Evolutionary conservation across 2,329 filamentous ascomycete species (phyloP).

Genomic region (Trichoderma brevicompactum): DNA sequence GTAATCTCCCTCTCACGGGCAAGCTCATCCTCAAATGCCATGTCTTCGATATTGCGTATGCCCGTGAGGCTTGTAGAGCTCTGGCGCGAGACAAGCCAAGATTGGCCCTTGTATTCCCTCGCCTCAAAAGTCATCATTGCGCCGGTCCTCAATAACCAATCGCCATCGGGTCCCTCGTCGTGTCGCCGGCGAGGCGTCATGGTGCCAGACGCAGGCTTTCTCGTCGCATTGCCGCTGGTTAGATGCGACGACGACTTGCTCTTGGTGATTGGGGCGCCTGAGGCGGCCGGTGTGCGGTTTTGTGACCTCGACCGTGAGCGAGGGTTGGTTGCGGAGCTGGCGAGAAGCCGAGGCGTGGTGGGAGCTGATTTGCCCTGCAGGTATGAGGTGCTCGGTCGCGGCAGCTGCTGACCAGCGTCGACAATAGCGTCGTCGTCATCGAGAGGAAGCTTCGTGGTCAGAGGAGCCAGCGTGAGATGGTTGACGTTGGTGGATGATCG

Average conservation of each 20-base stretch:
- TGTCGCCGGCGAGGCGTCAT: constrained; percentile 44
- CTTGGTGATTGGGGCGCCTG: constrained; percentile 53
- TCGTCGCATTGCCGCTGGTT: constrained; percentile 33
- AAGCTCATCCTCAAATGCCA: constrained; percentile 56
- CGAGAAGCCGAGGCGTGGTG: constrained; percentile 66
- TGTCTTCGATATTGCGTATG: constrained; percentile 56
- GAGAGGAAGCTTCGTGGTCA: constrained; percentile 65
- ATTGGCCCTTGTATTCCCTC: constrained; percentile 69
- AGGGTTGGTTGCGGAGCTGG: constrained; percentile 55
- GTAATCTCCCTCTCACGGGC: constrained; percentile 54
- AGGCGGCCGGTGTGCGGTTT: constrained; percentile 47
- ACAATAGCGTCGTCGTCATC: constrained; percentile 55
- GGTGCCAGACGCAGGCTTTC: constrained; percentile 38
- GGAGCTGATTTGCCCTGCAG: constrained; percentile 66
- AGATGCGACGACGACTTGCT: constrained; percentile 68
- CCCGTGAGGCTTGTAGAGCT: constrained; percentile 66
- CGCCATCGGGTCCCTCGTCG: constrained; percentile 55
- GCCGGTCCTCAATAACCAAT: constrained; percentile 68
- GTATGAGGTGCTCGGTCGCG: constrained; percentile 52
- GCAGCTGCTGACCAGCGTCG: constrained; percentile 43
- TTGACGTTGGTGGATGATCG: constrained; percentile 63
- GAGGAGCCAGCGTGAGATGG: constrained; percentile 65
- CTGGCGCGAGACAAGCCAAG: constrained; percentile 68
- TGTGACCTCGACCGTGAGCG: constrained; percentile 53
- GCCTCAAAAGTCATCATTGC: constrained; percentile 65